These are phyloP conservation scores for Amanita inopinata DNA, from an alignment of 768 basidiomycete genomes.

Conservation along the genomic window DNA sequence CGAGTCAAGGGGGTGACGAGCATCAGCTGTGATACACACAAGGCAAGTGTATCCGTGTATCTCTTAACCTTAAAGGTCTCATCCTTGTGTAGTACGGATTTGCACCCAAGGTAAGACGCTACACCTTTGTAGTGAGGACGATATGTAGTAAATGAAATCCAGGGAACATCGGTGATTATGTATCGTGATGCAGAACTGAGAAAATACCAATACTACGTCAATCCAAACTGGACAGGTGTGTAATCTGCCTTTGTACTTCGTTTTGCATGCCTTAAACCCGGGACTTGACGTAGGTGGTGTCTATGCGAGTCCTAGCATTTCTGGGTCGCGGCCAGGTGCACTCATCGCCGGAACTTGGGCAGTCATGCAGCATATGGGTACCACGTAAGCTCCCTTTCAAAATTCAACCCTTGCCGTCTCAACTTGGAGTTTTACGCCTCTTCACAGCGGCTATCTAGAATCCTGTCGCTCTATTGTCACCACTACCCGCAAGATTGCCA, in stretches of 20 bases:
- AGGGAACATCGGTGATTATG: slow-evolving; percentile 95
- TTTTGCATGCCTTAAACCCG: background rate
- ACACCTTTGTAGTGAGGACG: background rate
- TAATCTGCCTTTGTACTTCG: slow-evolving; percentile 5
- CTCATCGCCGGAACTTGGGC: slow-evolving; percentile 96
- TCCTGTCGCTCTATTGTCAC: slow-evolving; percentile 80
- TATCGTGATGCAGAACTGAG: slow-evolving; percentile 74
- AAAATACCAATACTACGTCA: slow-evolving; percentile 79
- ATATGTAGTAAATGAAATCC: slow-evolving; percentile 4
- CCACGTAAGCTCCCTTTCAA: slow-evolving; percentile 55
- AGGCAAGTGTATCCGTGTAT: slow-evolving; percentile 32
- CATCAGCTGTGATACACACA: slow-evolving; percentile 95
- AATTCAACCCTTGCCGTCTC: too few species aligned
- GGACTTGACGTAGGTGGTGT: slow-evolving; percentile 60
- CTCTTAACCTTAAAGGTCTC: background rate
- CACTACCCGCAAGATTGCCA: slow-evolving; percentile 60
- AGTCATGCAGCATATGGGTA: slow-evolving; percentile 88
- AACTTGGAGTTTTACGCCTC: slow-evolving; percentile 6
- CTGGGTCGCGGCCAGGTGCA: slow-evolving; percentile 87
- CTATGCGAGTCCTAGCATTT: slow-evolving; percentile 83
- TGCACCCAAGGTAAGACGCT: slow-evolving; percentile 64
- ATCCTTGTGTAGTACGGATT: slow-evolving; percentile 66
- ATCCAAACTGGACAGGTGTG: slow-evolving; percentile 68
- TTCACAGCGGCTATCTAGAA: slow-evolving; percentile 68
- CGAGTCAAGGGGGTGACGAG: slow-evolving; percentile 83